Base-by-base conservation (phyloP, 805 yeast species). In the Cyberlindnera lachancei region DNA sequence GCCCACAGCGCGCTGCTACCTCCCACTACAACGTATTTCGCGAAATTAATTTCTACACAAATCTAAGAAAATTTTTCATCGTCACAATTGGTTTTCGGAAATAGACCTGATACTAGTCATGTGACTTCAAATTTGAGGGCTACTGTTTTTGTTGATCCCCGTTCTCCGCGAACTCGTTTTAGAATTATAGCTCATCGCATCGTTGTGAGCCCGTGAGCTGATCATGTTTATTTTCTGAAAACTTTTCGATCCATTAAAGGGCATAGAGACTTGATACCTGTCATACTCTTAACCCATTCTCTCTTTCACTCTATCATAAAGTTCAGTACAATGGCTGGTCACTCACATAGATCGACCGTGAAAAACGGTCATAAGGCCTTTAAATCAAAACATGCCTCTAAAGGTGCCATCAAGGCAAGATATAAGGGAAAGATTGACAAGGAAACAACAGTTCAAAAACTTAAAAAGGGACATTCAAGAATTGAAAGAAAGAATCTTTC, bases 381-480 rank as follows among this genome's bases (percentile, higher is more conserved):
- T 69, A 94, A 92, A 55, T 74, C 95, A 3, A 82, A 79, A 53
- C 98, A 92, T 64, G 73, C 95, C 15, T 74, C 94, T 11, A 92
- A 92, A 53, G 82, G 95, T 38, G 74, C 87, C 22, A 58, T 90
- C 49, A 94, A 87, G 53, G 83, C 85, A 42, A 66, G 74, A 37
- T 65, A 64, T 48, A 88, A 82, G 52, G 97, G 97, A 39, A 88
- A 86, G 56, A 84, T 90, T 22, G 97, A 88, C 52, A 82, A 79
- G 48, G 60, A 72, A 20, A 54, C 64, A 13, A 29, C 27, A 50
- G 27, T 43, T 17, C 50, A 52, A 25, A 60, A 59, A 30, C 46
- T 47, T 15, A 35, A 46, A 32, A 58, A 56, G 37, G 52, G 50
- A 11, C 40, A 50, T 4, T 55, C 70, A n/a, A 72, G 67, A 50